Conservation (phyloP, 129 eudicot genomes). For the Flaveria sonorensis region DNA sequence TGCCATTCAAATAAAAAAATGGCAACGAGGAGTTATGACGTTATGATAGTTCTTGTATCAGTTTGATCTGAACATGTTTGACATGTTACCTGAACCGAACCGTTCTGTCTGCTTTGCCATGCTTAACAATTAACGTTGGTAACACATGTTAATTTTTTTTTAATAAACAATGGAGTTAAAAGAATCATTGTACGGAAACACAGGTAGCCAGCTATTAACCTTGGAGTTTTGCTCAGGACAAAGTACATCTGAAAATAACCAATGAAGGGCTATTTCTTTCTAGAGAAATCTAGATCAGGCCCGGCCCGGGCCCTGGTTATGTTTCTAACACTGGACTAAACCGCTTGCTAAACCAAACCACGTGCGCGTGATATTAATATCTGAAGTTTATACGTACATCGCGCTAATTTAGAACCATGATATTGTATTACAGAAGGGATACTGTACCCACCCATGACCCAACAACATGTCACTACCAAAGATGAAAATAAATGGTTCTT, state of each 20-base stretch:
- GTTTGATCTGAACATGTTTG: too few species aligned
- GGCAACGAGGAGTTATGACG: too few species aligned
- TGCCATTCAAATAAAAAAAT: too few species aligned
- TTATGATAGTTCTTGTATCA: too few species aligned
- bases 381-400: too few species aligned
- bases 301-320: slow-evolving; percentile 19
- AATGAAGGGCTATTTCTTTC: slow-evolving; percentile 34
- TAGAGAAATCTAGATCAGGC: slow-evolving; percentile 27
- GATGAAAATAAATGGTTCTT: slow-evolving; percentile 29
- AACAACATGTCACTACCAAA: slow-evolving; percentile 18
- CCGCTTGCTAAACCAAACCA: too few species aligned
- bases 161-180: too few species aligned
- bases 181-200: slow-evolving; percentile 50
- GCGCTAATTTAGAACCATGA: too few species aligned
- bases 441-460: not conserved
- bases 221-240: slow-evolving; percentile 52
- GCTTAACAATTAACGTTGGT: not conserved
- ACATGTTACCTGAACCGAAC: too few species aligned
- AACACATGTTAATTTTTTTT: slow-evolving; percentile 25
- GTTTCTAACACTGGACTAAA: not conserved
- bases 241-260: slow-evolving; percentile 38
- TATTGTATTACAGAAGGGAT: slow-evolving; percentile 7
- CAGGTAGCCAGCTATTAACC: slow-evolving; percentile 44
- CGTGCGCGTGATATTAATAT: too few species aligned
- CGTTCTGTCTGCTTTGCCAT: too few species aligned